Conservation (phyloP, 2,329 filamentous ascomycete species). For the Diaporthe ilicicola region DNA sequence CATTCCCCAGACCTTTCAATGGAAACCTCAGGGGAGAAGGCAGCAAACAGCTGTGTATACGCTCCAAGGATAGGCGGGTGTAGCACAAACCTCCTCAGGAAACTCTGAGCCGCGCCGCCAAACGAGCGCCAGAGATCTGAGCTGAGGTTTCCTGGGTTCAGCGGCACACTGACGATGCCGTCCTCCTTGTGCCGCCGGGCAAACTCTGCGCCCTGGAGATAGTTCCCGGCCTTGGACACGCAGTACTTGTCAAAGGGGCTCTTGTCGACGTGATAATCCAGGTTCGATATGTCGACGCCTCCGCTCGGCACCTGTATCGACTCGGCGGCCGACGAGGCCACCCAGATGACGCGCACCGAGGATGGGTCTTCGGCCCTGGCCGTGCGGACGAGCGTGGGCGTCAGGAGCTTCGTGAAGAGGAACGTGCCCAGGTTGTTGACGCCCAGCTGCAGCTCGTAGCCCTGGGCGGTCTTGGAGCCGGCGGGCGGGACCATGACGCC, state of each 20-base stretch:
- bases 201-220: slow-evolving; percentile 37
- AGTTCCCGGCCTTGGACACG: slow-evolving; percentile 39
- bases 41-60: slow-evolving; percentile 51
- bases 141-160: slow-evolving; percentile 41
- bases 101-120: background rate
- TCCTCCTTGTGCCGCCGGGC: slow-evolving; percentile 36
- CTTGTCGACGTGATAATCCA: slow-evolving; percentile 26
- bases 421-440: slow-evolving; percentile 32
- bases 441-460: slow-evolving; percentile 33
- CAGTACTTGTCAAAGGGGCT: slow-evolving; percentile 33
- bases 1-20: slow-evolving; percentile 39
- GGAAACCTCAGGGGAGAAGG: slow-evolving; percentile 46
- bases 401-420: slow-evolving; percentile 33
- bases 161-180: slow-evolving; percentile 38
- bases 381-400: slow-evolving; percentile 25
- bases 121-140: slow-evolving; percentile 36
- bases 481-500: slow-evolving; percentile 46
- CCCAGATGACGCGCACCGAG: slow-evolving; percentile 31
- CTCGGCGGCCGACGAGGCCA: slow-evolving; percentile 29
- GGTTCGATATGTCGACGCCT: slow-evolving; percentile 27
- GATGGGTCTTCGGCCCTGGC: slow-evolving; percentile 9
- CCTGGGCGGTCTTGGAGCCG: slow-evolving; percentile 38
- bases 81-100: slow-evolving; percentile 27
- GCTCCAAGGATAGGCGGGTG: slow-evolving; percentile 42
- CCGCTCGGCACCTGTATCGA: background rate